phyloP scores from a whole-genome alignment of 2,329 filamentous ascomycete species.

The Paracamarosporium sp. region DNA sequence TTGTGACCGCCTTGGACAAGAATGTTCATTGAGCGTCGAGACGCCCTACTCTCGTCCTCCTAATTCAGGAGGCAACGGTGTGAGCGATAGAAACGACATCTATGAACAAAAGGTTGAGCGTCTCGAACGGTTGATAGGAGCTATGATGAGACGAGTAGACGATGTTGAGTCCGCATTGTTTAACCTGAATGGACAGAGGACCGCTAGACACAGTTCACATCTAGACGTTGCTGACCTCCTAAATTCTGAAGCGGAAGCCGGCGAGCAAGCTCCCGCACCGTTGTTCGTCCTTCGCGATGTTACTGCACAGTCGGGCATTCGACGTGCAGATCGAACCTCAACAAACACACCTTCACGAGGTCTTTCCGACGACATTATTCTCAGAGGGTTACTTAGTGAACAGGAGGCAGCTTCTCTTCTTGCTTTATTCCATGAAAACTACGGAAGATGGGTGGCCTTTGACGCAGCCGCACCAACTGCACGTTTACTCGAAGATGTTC shows the following conservation, averaged over 20 bases:
- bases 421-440: slow-evolving; percentile 48
- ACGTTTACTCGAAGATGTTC: slow-evolving; percentile 39
- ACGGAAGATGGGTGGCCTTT: slow-evolving; percentile 53
- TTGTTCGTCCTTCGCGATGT: slow-evolving; percentile 27
- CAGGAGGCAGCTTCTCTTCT: slow-evolving; percentile 28
- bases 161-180: slow-evolving; percentile 16
- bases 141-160: slow-evolving; percentile 19
- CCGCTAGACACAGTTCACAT: not conserved
- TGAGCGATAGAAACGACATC: not conserved
- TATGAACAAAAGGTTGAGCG: slow-evolving; percentile 17
- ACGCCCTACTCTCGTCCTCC: not conserved
- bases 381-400: slow-evolving; percentile 27
- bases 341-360: slow-evolving; percentile 16
- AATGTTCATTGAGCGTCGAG: slow-evolving; percentile 39
- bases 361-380: slow-evolving; percentile 30
- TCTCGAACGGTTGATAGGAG: slow-evolving; percentile 17
- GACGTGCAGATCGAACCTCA: slow-evolving; percentile 11
- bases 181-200: not conserved
- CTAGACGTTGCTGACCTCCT: not conserved
- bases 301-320: slow-evolving; percentile 19
- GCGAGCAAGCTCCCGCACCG: slow-evolving; percentile 17
- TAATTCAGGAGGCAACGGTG: slow-evolving; percentile 2
- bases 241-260: slow-evolving; percentile 3
- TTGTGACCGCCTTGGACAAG: slow-evolving; percentile 45
- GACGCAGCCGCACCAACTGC: slow-evolving; percentile 31